Base-by-base conservation (phyloP, 208 protist species). In the Acanthamoeba healyi region DNA sequence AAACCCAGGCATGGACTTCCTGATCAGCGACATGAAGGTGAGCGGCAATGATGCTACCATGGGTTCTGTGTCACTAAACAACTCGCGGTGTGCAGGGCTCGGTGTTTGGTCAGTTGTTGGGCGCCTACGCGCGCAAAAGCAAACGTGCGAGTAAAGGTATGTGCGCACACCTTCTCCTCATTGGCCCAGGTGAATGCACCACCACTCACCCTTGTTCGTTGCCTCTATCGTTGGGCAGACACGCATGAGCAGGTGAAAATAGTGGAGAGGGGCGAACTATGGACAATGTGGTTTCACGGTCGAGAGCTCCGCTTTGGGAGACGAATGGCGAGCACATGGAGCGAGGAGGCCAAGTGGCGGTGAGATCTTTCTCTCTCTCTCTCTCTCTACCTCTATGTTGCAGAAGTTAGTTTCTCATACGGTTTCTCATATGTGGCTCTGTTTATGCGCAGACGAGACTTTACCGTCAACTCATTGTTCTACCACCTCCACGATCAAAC, bases 391-490 rank as follows among this genome's bases (percentile, higher is more conserved):
- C 10, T 22, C 46, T 10, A 10, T 12, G 19, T 12, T 17, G 46
- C 46, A 54, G 14, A 54, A 10, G n/a, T n/a, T n/a, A n/a, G n/a
- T n/a, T n/a, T n/a, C n/a, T n/a, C n/a, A n/a, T n/a, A n/a, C n/a
- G n/a, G 49, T 54, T 19, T 54, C 15, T 54, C 15, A 54, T 54
- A 19, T 54, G 15, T 54, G 6, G 6, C 6, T 54, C 15, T 54
- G 15, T 54, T 54, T 54, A 54, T 17, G 9, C 79, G 97, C 44
- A 96, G 99, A 26, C 97, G 99, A 40, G 99, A 99, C 96, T 99
- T 99, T 92, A 99, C 99, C 29, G 98, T 99, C 54, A 99, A 99
- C 96, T 95, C 98, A 26, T 97, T 99, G 14, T 99, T 99, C 95
- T 99, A 99, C 94, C 99, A 99, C 95, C 95, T 99, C 24, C 97